phyloP scores from a whole-genome alignment of 1,284 basidiomycete genomes.

The Porogramme epimiltina region DNA sequence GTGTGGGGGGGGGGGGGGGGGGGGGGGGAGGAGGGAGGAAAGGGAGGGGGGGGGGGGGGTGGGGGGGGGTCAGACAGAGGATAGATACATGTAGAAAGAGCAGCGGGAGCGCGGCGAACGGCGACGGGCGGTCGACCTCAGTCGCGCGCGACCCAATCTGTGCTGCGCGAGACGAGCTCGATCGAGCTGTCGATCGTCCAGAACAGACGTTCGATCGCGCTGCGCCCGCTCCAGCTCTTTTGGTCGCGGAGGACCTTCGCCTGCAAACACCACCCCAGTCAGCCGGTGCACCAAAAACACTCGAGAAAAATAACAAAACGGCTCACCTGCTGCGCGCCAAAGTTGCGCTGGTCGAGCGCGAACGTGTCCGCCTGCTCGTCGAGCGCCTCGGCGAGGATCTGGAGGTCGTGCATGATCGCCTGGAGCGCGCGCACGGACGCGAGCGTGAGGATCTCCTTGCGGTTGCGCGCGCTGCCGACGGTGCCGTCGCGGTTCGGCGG shows the following conservation, averaged over 20 bases:
- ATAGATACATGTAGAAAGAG: conserved; percentile 11
- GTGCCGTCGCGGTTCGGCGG: conserved; percentile 42
- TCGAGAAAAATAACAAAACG: conserved; percentile 10
- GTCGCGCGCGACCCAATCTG: conserved; percentile 82
- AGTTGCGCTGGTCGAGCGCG: conserved; percentile 87
- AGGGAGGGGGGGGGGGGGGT: no score
- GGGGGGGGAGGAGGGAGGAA: no score
- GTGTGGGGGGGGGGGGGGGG: no score
- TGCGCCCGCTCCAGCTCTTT: conserved; percentile 88
- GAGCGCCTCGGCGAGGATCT: conserved; percentile 80
- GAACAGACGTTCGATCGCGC: conserved; percentile 85
- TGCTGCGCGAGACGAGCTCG: conserved; percentile 78
- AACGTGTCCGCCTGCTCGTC: conserved; percentile 90
- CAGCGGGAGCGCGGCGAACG: conserved; percentile 4
- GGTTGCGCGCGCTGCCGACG: conserved; percentile 55
- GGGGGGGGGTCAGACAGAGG: no score
- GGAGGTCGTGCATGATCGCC: conserved; percentile 83
- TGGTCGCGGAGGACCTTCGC: conserved; percentile 78
- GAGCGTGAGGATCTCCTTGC: conserved; percentile 75
- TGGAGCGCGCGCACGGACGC: conserved; percentile 77
- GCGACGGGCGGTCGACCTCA: conserved; percentile 32
- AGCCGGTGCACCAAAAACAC: conserved; percentile 1
- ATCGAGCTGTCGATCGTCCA: conserved; percentile 88
- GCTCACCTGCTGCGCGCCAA: conserved; percentile 89
- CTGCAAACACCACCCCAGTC: neutral